Evolutionary conservation across 371 early-diverging fungal species (phyloP), one percentile per base, ranked within the genome.

Genomic region (Basidiobolus meristosporus): DNA sequence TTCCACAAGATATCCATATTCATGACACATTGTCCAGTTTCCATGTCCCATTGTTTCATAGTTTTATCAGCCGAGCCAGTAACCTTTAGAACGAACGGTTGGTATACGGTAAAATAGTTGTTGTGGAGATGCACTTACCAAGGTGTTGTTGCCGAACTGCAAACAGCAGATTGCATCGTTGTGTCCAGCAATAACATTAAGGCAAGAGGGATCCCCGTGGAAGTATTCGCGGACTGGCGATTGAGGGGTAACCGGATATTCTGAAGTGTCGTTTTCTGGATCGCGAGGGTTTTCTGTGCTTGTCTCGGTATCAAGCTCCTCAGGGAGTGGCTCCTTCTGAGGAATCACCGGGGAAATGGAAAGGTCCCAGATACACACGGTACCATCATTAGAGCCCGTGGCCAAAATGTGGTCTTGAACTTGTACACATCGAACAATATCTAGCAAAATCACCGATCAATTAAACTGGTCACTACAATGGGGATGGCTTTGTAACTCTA

Each of bases 11-110:
- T 53, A 45, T 79, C 79, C 47, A 84, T 53, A 0, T 71, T 66
- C 30, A 63, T 53, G 7, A 74, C 63, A 53, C 67, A 65, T 42
- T 63, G 57, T 23, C 81, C 87, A 26, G 73, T 88, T 35, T 65
- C 63, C 46, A 86, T 39, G 54, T 88, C 88, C 91, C 91, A 97
- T 38, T 86, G 77, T 31, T 75, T 70, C 48, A 90, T 77, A 2
- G 90, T 83, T 46, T 74, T 70, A 60, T 97, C 95, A 22, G 80
- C 72, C 6, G 82, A 70, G 15, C 89, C 91, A n/a, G 82, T 76
- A 1, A 90, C 60, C 58, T 65, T 41, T 3, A 19, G 14, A 28
- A 21, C 7, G 0, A 22, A 41, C 21, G n/a, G 7, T 10, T 21
- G 23, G 31, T 16, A 38, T 34, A 22, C 26, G 12, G 6, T 20